phyloP scores from a whole-genome alignment of 208 protist species.

The Acanthamoeba pearcei region DNA sequence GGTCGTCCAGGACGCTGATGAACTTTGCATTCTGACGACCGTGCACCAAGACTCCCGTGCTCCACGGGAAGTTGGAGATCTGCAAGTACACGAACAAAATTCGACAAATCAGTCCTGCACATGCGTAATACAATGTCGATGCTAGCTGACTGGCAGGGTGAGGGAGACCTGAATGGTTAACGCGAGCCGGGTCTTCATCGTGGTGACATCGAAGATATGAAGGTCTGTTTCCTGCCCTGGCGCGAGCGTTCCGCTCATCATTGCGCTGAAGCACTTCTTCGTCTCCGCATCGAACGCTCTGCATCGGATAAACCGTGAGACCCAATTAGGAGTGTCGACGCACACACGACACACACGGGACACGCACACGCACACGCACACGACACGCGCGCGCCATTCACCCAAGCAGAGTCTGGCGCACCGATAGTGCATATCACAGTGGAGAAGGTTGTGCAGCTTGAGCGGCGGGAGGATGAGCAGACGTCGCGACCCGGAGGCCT shows the following conservation, averaged over 20 bases:
- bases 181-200: background rate
- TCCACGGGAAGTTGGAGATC: background rate
- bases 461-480: constrained; percentile 10
- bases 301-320: background rate
- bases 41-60: background rate
- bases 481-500: background rate
- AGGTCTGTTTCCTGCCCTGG: background rate
- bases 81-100: background rate
- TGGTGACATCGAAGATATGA: background rate
- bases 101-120: background rate
- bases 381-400: background rate
- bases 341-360: background rate
- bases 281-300: constrained; percentile 33
- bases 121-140: background rate
- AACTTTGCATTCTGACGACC: background rate
- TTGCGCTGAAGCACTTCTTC: background rate
- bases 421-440: constrained; percentile 5
- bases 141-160: background rate
- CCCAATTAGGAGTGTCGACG: background rate
- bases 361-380: background rate
- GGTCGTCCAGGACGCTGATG: background rate
- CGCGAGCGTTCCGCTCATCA: constrained; percentile 5
- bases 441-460: constrained; percentile 4
- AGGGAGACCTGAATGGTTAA: background rate
- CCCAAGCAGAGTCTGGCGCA: background rate